Evolutionary conservation across 192 early-diverging fungal genomes (phyloP).

Genomic region (Podila verticillata): DNA sequence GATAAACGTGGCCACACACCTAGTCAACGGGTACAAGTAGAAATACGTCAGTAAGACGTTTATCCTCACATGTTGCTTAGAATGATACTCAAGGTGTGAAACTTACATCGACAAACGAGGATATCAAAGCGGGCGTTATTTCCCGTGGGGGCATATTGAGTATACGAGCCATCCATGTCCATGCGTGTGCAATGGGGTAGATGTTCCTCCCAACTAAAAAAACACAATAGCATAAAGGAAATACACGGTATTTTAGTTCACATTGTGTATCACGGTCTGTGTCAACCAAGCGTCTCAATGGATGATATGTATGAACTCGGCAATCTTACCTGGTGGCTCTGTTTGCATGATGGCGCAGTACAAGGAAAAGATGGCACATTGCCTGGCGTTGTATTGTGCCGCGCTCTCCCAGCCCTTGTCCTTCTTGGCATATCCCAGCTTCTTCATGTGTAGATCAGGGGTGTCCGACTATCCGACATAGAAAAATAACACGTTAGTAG

Average conservation of each 20-base stretch:
- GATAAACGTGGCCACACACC: constrained; percentile 30
- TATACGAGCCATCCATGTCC: constrained; percentile 78
- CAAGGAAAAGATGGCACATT: constrained; percentile 73
- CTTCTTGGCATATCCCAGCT: constrained; percentile 32
- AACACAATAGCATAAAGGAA: background rate
- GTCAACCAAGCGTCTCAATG: too few relatives aligned
- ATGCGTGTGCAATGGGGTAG: constrained; percentile 67
- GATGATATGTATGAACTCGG: too few relatives aligned
- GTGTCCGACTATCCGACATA: constrained; percentile 49
- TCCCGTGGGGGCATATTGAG: constrained; percentile 72
- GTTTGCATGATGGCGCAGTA: constrained; percentile 77
- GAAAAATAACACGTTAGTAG: background rate
- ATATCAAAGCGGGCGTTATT: constrained; percentile 72
- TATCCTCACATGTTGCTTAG: too few relatives aligned
- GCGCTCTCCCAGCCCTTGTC: constrained; percentile 61
- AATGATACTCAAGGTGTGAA: too few relatives aligned
- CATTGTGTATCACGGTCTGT: too few relatives aligned
- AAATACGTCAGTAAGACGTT: too few relatives aligned
- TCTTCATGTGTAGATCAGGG: constrained; percentile 30
- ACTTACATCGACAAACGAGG: constrained; percentile 67
- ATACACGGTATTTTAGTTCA: background rate
- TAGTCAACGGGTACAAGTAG: background rate
- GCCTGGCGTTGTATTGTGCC: constrained; percentile 69
- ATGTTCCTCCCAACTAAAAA: constrained; percentile 51
- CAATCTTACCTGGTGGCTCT: constrained; percentile 41